Base-by-base conservation (phyloP, 2,329 filamentous ascomycete genomes). In the Pyrenophora teres region DNA sequence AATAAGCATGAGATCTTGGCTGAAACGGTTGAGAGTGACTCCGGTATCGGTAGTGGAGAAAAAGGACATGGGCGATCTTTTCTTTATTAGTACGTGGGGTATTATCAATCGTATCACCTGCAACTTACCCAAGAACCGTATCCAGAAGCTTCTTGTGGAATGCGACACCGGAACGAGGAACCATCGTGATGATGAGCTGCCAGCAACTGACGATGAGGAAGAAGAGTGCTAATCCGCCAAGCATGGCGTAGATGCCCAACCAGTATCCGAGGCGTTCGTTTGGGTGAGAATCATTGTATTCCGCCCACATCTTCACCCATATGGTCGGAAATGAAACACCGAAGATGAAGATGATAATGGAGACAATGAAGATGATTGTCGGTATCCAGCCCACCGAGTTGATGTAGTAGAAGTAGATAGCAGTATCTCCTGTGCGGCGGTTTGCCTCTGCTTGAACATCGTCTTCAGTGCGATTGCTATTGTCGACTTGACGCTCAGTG, bases 171-270 rank as follows among this genome's bases (percentile, higher is more conserved):
- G 80, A 81, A 25, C 75, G 76, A 3, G 80, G 80, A 3, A 83
- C 78, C 77, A 83, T 82, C 3, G 70, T 77, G 27, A 83, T 77
- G 40, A 83, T 78, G 56, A 82, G 72, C 64, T 80, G 76, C 71
- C 70, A 70, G 50, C 65, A 66, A 50, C 66, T 68, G 37, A 71
- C 45, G 12, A 66, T 57, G 15, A 71, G 51, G 51, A 70, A 70
- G 30, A 62, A 40, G 33, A 71, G 55, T 1, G 68, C 61, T 2
- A 64, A 32, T 2, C 47, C 65, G 42, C 67, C 68, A 35, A 72
- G 59, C 48, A 65, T 62, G 2, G 59, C 60, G 40, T 72, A 72
- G 21, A 72, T 63, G 10, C 69, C 69, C 1, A 72, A 59, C 48
- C 67, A 72, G 46, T 68, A 68, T 1, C 65, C 69, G 16, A 71